Evolutionary conservation across 2,329 filamentous ascomycete species (phyloP), one percentile per base, ranked within the genome.

Genomic region (Aspergillus aculeatinus): DNA sequence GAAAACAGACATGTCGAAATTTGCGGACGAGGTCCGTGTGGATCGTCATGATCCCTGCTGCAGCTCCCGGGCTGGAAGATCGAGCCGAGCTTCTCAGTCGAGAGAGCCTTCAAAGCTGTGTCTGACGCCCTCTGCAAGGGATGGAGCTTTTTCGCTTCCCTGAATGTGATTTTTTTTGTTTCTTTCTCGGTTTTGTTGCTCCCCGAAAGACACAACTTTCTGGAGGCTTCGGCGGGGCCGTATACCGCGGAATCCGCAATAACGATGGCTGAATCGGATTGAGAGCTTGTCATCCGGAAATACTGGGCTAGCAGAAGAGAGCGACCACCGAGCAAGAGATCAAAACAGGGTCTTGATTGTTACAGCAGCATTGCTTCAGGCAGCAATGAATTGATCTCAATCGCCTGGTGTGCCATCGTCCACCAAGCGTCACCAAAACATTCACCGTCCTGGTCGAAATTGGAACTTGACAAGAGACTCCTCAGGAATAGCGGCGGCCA

Each of bases 71-170:
- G 39, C 35, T 53, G 42, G 27, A 35, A 52, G 33, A 58, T 53
- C 35, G 27, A 49, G 48, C 27, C 48, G 55, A 57, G 53, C 54
- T 52, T 57, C 27, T 49, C 48, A 57, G 61, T 48, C 50, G 55
- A 31, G 56, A 48, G 33, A 55, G 39, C 57, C 47, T 25, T 59
- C 57, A 42, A 54, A 54, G 49, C 51, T 44, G 56, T 48, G 52
- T 60, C 59, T 62, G 48, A 57, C 56, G 58, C 57, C 57, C 55
- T 56, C 61, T 62, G 65, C 63, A 67, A 67, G 65, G 65, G 65
- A 65, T 64, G 53, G 35, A 51, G 57, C 39, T 51, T 39, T 39
- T 51, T 57, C 52, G 56, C 33, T 55, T 55, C 53, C 42, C 27
- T 33, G 39, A 9, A 31, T 51, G 39, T 31, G 23, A 39, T 48